Evolutionary conservation across 208 protist species (phyloP).

Genomic region (Tritrichomonas foetus): DNA sequence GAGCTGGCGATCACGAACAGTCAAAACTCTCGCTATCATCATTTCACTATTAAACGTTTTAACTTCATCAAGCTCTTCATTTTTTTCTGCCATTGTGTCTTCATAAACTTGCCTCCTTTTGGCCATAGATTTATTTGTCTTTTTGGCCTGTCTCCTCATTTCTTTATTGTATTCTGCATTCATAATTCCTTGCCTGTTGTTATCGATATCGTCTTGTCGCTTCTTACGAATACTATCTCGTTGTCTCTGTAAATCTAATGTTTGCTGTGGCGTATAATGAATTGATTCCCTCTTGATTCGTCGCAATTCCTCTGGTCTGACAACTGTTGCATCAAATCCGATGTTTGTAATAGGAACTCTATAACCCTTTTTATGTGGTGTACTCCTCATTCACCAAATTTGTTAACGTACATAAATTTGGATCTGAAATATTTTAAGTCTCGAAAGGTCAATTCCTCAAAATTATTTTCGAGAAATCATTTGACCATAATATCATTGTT

Average conservation of each 20-base stretch:
- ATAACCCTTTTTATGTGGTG: too few species aligned
- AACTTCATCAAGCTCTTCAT: slow-evolving; percentile 24
- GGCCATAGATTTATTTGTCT: background rate
- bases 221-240: background rate
- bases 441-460: too few species aligned
- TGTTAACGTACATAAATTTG: too few species aligned
- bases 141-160: background rate
- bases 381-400: too few species aligned
- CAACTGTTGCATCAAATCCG: too few species aligned
- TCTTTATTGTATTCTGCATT: background rate
- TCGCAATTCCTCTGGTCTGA: too few species aligned
- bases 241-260: background rate
- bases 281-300: background rate
- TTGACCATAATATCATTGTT: too few species aligned
- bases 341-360: too few species aligned
- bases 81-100: background rate
- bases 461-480: too few species aligned
- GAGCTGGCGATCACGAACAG: background rate
- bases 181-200: background rate
- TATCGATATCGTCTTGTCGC: background rate
- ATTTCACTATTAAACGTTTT: background rate
- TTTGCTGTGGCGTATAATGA: background rate
- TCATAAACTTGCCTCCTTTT: background rate
- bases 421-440: too few species aligned
- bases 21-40: background rate